Percentiles rank a stretch among this genome's conserved stretches.
These are phyloP conservation scores for Komagataella populi DNA, from an alignment of 805 yeast species.

Conservation along the genomic window DNA sequence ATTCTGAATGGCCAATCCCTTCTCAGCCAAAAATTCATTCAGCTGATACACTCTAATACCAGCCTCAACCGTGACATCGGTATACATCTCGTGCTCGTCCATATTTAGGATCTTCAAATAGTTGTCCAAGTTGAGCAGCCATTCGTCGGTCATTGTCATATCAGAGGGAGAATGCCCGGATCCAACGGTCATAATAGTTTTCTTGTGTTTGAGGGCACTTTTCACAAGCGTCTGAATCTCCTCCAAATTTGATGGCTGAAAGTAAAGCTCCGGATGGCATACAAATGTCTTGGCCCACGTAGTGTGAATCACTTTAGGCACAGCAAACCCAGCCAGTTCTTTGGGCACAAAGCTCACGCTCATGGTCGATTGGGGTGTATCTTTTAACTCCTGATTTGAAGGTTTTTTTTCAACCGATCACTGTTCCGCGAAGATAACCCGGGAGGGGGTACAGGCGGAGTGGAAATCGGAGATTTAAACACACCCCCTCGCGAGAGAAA, in stretches of 20 bases:
- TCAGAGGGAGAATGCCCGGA: slow-evolving; percentile 94
- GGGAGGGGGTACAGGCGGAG: not conserved
- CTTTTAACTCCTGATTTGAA: not conserved
- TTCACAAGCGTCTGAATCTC: slow-evolving; percentile 57
- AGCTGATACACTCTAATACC: slow-evolving; percentile 72
- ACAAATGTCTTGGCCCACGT: slow-evolving; percentile 91
- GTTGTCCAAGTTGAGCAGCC: slow-evolving; percentile 80
- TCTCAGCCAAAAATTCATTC: slow-evolving; percentile 47
- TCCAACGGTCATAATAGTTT: slow-evolving; percentile 75
- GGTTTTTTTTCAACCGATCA: not conserved
- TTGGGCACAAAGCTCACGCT: slow-evolving; percentile 11
- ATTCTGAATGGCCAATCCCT: slow-evolving; percentile 74
- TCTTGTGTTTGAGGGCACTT: slow-evolving; percentile 42
- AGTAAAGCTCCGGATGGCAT: slow-evolving; percentile 62
- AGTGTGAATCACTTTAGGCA: slow-evolving; percentile 31
- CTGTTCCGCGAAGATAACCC: not conserved
- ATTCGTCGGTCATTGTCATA: slow-evolving; percentile 74
- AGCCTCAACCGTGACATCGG: slow-evolving; percentile 91
- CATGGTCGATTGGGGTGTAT: not conserved
- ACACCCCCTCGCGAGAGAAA: not conserved
- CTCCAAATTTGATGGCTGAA: slow-evolving; percentile 64
- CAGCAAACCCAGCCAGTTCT: slow-evolving; percentile 15
- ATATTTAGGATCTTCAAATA: slow-evolving; percentile 38
- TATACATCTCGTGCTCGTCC: slow-evolving; percentile 40
- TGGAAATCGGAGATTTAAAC: not conserved